A percentile compares a stretch with the other conserved stretches of the same genome.
These are phyloP conservation scores for Debaryomycetaceae sp. DNA, from an alignment of 1,139 yeast species.

Conservation along the genomic window DNA sequence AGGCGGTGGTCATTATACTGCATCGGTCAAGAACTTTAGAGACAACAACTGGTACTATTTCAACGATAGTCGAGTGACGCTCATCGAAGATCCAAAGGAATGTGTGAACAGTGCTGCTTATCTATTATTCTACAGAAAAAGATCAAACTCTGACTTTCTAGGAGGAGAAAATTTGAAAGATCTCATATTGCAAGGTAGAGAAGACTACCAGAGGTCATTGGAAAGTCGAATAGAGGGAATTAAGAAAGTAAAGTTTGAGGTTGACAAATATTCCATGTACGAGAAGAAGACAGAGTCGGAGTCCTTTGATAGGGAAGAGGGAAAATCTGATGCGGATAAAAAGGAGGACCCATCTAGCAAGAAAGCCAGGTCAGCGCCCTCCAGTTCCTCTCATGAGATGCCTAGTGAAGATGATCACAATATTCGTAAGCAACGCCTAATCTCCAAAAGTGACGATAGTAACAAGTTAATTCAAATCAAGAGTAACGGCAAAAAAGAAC, in stretches of 20 bases:
- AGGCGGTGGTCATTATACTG: slow-evolving; percentile 98
- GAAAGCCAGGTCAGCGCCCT: slow-evolving; percentile 18
- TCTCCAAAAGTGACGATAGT: slow-evolving; percentile 24
- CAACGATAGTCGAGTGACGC: slow-evolving; percentile 78
- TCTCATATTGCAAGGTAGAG: slow-evolving; percentile 22
- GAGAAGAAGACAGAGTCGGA: slow-evolving; percentile 15
- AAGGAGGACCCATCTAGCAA: slow-evolving; percentile 13
- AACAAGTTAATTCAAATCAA: slow-evolving; percentile 23
- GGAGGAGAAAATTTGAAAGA: slow-evolving; percentile 35
- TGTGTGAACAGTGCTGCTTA: slow-evolving; percentile 83
- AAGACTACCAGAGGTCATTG: slow-evolving; percentile 13
- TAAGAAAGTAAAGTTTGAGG: slow-evolving; percentile 13
- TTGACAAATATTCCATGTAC: slow-evolving; percentile 7
- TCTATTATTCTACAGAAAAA: slow-evolving; percentile 73
- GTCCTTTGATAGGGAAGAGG: slow-evolving; percentile 13
- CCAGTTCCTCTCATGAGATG: slow-evolving; percentile 9
- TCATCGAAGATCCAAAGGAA: slow-evolving; percentile 54
- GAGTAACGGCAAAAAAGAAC: slow-evolving; percentile 20
- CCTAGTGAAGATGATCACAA: slow-evolving; percentile 14
- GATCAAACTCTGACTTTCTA: slow-evolving; percentile 29
- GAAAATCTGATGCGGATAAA: background rate
- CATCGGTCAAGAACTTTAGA: slow-evolving; percentile 75
- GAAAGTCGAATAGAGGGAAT: slow-evolving; percentile 11
- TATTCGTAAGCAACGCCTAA: slow-evolving; percentile 31
- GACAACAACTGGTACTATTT: slow-evolving; percentile 85